Conservation (phyloP, 2,329 filamentous ascomycete genomes). For the Arachnopeziza araneosa region DNA sequence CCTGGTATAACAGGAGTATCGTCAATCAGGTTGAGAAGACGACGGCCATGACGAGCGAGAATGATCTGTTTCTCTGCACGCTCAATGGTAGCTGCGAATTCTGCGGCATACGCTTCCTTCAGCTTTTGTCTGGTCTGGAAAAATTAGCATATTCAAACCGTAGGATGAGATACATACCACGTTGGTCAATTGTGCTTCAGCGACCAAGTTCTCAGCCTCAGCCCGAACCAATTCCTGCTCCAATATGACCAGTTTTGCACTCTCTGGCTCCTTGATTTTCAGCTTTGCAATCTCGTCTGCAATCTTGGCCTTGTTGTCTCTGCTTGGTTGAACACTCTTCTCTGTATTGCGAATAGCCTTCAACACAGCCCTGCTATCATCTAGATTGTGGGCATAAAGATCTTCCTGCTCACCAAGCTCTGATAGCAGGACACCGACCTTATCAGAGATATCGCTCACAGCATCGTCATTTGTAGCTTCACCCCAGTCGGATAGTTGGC, state of each 20-base stretch:
- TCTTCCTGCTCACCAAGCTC: slow-evolving; percentile 96
- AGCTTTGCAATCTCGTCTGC: slow-evolving; percentile 87
- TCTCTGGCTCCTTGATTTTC: slow-evolving; percentile 88
- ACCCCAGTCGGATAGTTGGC: slow-evolving; percentile 94
- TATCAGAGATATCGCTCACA: slow-evolving; percentile 87
- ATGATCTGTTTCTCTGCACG: slow-evolving; percentile 96
- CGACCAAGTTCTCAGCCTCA: slow-evolving; percentile 92
- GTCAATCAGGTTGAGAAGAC: slow-evolving; percentile 79
- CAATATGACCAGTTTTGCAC: slow-evolving; percentile 71
- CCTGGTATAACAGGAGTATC: slow-evolving; percentile 87
- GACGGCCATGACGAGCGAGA: slow-evolving; percentile 82
- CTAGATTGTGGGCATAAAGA: slow-evolving; percentile 74
- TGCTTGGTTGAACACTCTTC: slow-evolving; percentile 86
- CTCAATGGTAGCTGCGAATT: slow-evolving; percentile 89
- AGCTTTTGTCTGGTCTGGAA: slow-evolving; percentile 84
- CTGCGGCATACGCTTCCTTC: slow-evolving; percentile 86
- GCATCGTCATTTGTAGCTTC: slow-evolving; percentile 84
- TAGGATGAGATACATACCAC: slow-evolving; percentile 54
- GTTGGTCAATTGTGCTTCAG: slow-evolving; percentile 94
- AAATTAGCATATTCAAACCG: slow-evolving; percentile 2
- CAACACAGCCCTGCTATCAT: slow-evolving; percentile 74
- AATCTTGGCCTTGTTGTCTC: slow-evolving; percentile 82
- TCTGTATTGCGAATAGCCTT: slow-evolving; percentile 96
- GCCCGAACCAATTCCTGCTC: slow-evolving; percentile 96
- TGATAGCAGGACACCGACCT: slow-evolving; percentile 84